Evolutionary conservation across 176 grass and related monocot species (phyloP), one percentile per base, ranked within the genome.

Genomic region (Stipa capillata): DNA sequence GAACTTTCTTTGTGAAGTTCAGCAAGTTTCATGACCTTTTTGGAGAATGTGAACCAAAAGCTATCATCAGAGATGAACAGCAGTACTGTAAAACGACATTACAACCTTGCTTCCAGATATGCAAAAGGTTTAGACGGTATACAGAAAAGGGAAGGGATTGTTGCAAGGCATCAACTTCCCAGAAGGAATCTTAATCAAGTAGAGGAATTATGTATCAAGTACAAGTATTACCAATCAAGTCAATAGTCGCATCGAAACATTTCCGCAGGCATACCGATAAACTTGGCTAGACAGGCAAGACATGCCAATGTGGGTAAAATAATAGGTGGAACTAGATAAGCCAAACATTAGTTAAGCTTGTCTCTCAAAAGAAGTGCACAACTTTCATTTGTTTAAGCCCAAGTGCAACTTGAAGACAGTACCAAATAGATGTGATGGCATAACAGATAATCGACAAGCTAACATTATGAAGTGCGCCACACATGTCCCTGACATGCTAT

Each of bases 1-100:
- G 96, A 89, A 84, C 90, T 95, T 82, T 93, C 97, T 83, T 99
- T 93, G 79, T 99, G 88, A 80, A 96, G 90, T 44, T 89, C 97
- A 71, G 65, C 82, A 76, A 95, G 97, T 75, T 91, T 99, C 81
- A 70, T 89, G 70, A 99, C 96, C 96, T 99, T 65, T 91, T 56
- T 72, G 28, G 32, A 37, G 23, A 69, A 58, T 66, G 57, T 45
- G 34, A 55, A 49, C 14, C 20, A 75, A 24, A 73, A 50, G 35
- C 0, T 29, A 82, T 49, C 16, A 16, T 80, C 28, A 84, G 20
- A 64, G 16, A 58, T 11, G 47, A 78, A 73, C 18, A 41, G 16
- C 9, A 21, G 37, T 37, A 59, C 4, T 68, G 8, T 47, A 78
- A 78, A 44, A 24, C 17, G 33, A 28, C 17, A 51, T 21, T 24